Conservation (phyloP, 345 rosid species). For the Linum lewisii region DNA sequence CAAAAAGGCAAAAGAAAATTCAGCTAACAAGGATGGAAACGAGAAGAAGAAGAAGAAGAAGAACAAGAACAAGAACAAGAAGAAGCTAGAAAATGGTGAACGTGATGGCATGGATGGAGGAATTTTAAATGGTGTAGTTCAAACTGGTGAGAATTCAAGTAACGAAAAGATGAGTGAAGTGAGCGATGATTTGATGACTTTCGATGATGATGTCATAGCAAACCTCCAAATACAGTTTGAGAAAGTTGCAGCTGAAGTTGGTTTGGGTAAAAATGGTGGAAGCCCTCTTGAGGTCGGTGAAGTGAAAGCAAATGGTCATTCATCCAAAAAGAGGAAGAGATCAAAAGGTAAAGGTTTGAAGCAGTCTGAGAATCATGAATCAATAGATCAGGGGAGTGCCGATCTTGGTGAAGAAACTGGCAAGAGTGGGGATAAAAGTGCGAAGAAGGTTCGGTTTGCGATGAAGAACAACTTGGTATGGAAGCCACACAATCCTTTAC, state of each 20-base stretch:
- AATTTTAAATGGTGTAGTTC: slow-evolving; percentile 12
- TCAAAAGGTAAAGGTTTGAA: slow-evolving; percentile 25
- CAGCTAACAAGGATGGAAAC: no score
- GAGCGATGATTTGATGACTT: slow-evolving; percentile 14
- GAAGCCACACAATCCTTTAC: slow-evolving; percentile 93
- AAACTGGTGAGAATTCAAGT: slow-evolving; percentile 13
- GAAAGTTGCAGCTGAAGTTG: slow-evolving; percentile 70
- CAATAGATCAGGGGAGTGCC: slow-evolving; percentile 24
- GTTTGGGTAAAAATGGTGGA: slow-evolving; percentile 26
- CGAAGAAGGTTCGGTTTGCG: slow-evolving; percentile 81
- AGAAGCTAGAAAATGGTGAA: slow-evolving; percentile 11
- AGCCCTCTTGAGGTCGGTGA: slow-evolving; percentile 35
- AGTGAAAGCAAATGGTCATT: slow-evolving; percentile 23
- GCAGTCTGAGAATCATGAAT: slow-evolving; percentile 22
- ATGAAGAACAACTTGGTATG: slow-evolving; percentile 89
- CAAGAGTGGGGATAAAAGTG: slow-evolving; percentile 51
- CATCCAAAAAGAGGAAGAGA: slow-evolving; percentile 69
- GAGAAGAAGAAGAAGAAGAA: slow-evolving; percentile 32
- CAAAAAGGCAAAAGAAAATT: slow-evolving; percentile 29
- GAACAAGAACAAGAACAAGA: slow-evolving; percentile 24
- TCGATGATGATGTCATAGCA: slow-evolving; percentile 53
- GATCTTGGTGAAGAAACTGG: slow-evolving; percentile 23
- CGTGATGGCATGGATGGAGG: slow-evolving; percentile 15
- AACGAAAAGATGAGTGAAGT: slow-evolving; percentile 16
- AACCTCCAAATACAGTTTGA: slow-evolving; percentile 89